A percentile compares a stretch with the other conserved stretches of the same genome.
phyloP scores from a whole-genome alignment of 352 stramenopile species.

The Phytophthora foliorum region DNA sequence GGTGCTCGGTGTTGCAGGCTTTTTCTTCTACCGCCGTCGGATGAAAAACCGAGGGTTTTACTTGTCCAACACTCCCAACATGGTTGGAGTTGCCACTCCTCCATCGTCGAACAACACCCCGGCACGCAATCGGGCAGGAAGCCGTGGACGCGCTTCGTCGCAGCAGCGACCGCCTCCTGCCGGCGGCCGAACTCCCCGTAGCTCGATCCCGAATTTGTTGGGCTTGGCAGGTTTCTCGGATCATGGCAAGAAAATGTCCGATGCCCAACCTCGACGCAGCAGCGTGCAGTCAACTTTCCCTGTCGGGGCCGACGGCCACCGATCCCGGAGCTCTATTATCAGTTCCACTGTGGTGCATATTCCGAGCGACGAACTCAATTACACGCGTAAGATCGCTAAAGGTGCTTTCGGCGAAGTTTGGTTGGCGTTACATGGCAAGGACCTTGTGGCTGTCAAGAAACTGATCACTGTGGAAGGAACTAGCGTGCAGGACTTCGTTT shows the following conservation, averaged over 20 bases:
- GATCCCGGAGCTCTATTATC: conserved; percentile 41
- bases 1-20: conserved; percentile 53
- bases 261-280: conserved; percentile 44
- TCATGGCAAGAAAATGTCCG: conserved; percentile 45
- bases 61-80: conserved; percentile 42
- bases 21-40: conserved; percentile 62
- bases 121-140: conserved; percentile 33
- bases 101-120: conserved; percentile 42
- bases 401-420: conserved; percentile 87
- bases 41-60: conserved; percentile 52
- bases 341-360: conserved; percentile 68
- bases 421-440: conserved; percentile 71
- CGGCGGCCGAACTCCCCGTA: conserved; percentile 36
- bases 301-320: conserved; percentile 21
- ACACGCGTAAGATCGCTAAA: conserved; percentile 83
- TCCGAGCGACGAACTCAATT: conserved; percentile 75
- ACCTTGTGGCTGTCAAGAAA: conserved; percentile 88
- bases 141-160: conserved; percentile 43
- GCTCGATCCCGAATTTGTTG: conserved; percentile 44
- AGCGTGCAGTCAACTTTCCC: conserved; percentile 41
- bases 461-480: conserved; percentile 64
- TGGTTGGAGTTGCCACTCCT: conserved; percentile 44
- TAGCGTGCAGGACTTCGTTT: conserved; percentile 75
- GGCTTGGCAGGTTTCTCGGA: conserved; percentile 41
- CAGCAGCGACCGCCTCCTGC: conserved; percentile 36